Evolutionary conservation across 2,329 filamentous ascomycete genomes (phyloP).

Genomic region (Intubia oerlemansii): DNA sequence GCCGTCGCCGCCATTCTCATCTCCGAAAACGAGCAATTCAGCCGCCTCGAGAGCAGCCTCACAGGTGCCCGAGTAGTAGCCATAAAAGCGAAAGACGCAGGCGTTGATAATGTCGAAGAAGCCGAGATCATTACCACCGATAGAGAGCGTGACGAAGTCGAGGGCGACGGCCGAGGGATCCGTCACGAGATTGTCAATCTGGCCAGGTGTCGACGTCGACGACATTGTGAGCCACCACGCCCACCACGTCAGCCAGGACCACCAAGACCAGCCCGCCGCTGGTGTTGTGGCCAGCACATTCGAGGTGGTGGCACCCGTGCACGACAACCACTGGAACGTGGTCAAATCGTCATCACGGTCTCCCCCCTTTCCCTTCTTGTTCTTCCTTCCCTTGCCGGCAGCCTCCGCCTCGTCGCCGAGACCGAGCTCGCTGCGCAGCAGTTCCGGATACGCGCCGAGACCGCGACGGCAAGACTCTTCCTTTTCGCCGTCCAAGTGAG

Average conservation of each 20-base stretch:
- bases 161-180: slow-evolving; percentile 8
- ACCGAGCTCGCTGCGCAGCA: no score
- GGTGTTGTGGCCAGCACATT: no score
- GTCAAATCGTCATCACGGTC: no score
- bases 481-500: no score
- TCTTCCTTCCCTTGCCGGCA: no score
- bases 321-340: no score
- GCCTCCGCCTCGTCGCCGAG: no score
- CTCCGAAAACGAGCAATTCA: slow-evolving; percentile 15
- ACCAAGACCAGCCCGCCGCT: slow-evolving; percentile 20
- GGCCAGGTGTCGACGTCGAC: slow-evolving; percentile 10
- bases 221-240: neutral
- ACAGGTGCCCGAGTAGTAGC: slow-evolving; percentile 24
- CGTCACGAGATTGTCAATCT: slow-evolving; percentile 20
- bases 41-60: slow-evolving; percentile 17
- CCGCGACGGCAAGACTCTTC: no score
- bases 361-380: no score
- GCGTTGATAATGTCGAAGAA: slow-evolving; percentile 28
- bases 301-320: no score
- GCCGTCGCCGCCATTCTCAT: slow-evolving; percentile 12
- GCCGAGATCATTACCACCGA: slow-evolving; percentile 26
- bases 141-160: slow-evolving; percentile 23
- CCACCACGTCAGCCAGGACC: slow-evolving; percentile 18
- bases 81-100: slow-evolving; percentile 27
- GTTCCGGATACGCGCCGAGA: no score